phyloP scores from a whole-genome alignment of 768 basidiomycete species.

The Fistulinella prunicolor region DNA sequence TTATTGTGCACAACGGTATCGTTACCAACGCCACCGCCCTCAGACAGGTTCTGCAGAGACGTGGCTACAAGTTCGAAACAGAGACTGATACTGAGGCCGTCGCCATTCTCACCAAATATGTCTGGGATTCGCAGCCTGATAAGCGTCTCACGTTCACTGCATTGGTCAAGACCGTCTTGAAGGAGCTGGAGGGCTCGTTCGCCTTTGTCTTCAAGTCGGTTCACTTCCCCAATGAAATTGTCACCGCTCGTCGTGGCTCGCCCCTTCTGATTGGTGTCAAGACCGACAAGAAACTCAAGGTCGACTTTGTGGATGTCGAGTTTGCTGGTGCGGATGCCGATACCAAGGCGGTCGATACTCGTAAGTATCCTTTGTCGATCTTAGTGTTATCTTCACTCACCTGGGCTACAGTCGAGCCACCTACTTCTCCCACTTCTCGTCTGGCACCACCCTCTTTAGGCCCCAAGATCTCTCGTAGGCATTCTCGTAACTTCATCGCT shows the following conservation, averaged over 20 bases:
- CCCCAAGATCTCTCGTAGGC: slow-evolving; percentile 86
- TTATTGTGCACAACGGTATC: slow-evolving; percentile 97
- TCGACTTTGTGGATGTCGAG: slow-evolving; percentile 99
- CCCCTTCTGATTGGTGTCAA: slow-evolving; percentile 97
- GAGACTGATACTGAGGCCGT: slow-evolving; percentile 99
- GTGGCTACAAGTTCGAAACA: slow-evolving; percentile 89
- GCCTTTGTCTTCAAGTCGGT: slow-evolving; percentile 98
- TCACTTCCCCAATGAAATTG: slow-evolving; percentile 95
- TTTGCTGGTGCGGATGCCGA: slow-evolving; percentile 73
- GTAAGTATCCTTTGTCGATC: slow-evolving; percentile 31
- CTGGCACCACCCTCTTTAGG: slow-evolving; percentile 59
- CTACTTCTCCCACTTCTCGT: slow-evolving; percentile 54
- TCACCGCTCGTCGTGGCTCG: slow-evolving; percentile 94
- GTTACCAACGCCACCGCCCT: slow-evolving; percentile 93
- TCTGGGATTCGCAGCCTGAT: slow-evolving; percentile 89
- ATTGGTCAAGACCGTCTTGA: slow-evolving; percentile 91
- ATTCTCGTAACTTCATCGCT: slow-evolving; percentile 97
- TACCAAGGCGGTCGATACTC: slow-evolving; percentile 39
- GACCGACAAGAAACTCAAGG: slow-evolving; percentile 99
- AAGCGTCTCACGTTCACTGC: slow-evolving; percentile 86
- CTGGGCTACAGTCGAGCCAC: slow-evolving; percentile 37
- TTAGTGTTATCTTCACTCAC: not conserved
- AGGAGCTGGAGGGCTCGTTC: slow-evolving; percentile 98
- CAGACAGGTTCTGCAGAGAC: slow-evolving; percentile 89
- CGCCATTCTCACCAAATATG: slow-evolving; percentile 93